Evolutionary conservation across 441 rosid species (phyloP).

Genomic region (Erodium texanum): DNA sequence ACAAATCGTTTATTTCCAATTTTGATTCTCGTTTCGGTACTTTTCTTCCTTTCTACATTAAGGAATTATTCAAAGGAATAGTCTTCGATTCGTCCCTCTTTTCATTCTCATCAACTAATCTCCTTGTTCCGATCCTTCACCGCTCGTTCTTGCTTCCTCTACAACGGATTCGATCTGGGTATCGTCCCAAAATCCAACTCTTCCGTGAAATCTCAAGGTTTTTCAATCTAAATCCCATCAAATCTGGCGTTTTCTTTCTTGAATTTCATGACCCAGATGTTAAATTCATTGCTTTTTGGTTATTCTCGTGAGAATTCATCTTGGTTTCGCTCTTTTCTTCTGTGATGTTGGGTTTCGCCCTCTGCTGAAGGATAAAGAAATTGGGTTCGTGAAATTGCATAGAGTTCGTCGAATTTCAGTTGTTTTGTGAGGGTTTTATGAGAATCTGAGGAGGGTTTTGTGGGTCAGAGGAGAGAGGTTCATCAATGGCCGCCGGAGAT

Average conservation of each 20-base stretch:
- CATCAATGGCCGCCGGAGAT: constrained; percentile 56
- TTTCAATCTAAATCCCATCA: neutral
- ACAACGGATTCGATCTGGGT: neutral
- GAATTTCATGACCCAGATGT: neutral
- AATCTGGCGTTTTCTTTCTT: neutral
- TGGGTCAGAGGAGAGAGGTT: constrained; percentile 9
- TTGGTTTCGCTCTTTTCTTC: constrained; percentile 21
- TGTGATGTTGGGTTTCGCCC: constrained; percentile 18
- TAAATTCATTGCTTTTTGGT: neutral
- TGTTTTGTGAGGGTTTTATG: constrained; percentile 13
- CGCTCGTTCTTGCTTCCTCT: neutral
- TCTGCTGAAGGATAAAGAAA: constrained; percentile 15
- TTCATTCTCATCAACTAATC: neutral
- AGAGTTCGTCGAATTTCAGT: constrained; percentile 12
- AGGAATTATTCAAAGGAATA: neutral
- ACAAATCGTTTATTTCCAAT: too few species aligned
- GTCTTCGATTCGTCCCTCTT: neutral
- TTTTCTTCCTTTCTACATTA: too few species aligned
- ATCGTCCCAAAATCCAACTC: neutral
- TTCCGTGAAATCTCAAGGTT: neutral
- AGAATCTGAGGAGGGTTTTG: constrained; percentile 21
- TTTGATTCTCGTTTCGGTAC: too few species aligned
- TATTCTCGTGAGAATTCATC: constrained; percentile 11
- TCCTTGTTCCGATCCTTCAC: neutral
- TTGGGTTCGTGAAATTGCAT: constrained; percentile 1